Conservation (phyloP, 129 eudicot genomes). For the Oenanthe sinensis region DNA sequence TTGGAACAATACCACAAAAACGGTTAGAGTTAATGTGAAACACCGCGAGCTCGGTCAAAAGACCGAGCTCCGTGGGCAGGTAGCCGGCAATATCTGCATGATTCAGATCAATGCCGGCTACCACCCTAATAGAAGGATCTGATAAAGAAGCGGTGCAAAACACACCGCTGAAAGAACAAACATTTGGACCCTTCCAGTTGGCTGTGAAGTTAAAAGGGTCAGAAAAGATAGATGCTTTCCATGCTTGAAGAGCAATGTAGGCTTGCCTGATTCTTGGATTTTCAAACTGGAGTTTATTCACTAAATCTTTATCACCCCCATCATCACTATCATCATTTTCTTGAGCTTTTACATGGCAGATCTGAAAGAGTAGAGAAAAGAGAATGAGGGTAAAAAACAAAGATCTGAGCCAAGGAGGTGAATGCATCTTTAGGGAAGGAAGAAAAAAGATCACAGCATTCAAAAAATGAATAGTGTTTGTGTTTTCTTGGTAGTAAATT, state of each 20-base stretch:
- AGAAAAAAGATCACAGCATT: constrained; percentile 2
- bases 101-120: constrained; percentile 12
- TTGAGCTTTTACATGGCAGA: not conserved
- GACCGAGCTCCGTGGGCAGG: constrained; percentile 7
- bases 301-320: not conserved
- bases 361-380: constrained; percentile 26
- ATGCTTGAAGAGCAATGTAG: constrained; percentile 86
- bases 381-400: not conserved
- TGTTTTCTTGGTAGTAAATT: not conserved
- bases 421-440: not conserved
- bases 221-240: constrained; percentile 32
- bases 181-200: constrained; percentile 71
- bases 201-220: constrained; percentile 63
- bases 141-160: constrained; percentile 44
- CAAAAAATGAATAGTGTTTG: not conserved
- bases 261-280: constrained; percentile 50
- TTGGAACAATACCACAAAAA: constrained; percentile 73
- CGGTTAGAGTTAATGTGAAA: constrained; percentile 83
- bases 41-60: constrained; percentile 14
- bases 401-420: constrained; percentile 2
- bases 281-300: constrained; percentile 9
- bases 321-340: not conserved
- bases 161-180: constrained; percentile 68
- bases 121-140: constrained; percentile 10
- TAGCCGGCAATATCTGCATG: constrained; percentile 14